Conservation (phyloP, 2,329 filamentous ascomycete genomes). For the Cladophialophora psammophila region DNA sequence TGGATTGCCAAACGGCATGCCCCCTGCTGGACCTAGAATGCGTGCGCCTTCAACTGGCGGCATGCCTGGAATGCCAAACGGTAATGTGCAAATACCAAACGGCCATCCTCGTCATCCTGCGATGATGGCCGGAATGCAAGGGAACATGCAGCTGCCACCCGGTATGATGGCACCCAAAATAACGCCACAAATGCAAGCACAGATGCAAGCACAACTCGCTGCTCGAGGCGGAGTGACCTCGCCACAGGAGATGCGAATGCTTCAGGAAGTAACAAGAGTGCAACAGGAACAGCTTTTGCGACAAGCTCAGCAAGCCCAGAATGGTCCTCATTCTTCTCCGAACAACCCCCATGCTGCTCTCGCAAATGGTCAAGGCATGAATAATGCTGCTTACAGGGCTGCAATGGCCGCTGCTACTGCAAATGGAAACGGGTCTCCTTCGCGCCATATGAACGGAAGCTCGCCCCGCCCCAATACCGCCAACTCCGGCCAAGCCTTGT, state of each 20-base stretch:
- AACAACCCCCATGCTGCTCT: constrained; percentile 50
- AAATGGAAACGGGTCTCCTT: constrained; percentile 54
- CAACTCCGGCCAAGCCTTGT: constrained; percentile 55
- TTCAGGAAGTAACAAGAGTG: constrained; percentile 56
- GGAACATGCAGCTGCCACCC: constrained; percentile 61
- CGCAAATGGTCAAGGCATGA: constrained; percentile 50
- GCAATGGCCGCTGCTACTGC: constrained; percentile 52
- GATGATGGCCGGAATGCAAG: constrained; percentile 53
- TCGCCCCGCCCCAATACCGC: constrained; percentile 57
- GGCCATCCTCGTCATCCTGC: constrained; percentile 50
- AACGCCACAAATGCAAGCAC: constrained; percentile 72
- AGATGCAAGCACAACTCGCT: constrained; percentile 67
- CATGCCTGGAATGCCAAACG: constrained; percentile 47
- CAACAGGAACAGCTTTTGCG: constrained; percentile 47
- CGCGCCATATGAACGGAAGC: constrained; percentile 49
- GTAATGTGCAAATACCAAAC: constrained; percentile 44
- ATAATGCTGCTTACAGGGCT: constrained; percentile 54
- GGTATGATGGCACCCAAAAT: constrained; percentile 57
- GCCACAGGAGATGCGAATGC: constrained; percentile 56
- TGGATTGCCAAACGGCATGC: constrained; percentile 58
- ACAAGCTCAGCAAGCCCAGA: constrained; percentile 51
- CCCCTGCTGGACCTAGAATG: constrained; percentile 41
- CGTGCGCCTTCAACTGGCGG: constrained; percentile 32
- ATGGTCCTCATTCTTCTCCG: constrained; percentile 54
- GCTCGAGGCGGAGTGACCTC: constrained; percentile 52